These are phyloP conservation scores for Herpetospermum pedunculosum DNA, from an alignment of 306 rosid species.

Conservation along the genomic window DNA sequence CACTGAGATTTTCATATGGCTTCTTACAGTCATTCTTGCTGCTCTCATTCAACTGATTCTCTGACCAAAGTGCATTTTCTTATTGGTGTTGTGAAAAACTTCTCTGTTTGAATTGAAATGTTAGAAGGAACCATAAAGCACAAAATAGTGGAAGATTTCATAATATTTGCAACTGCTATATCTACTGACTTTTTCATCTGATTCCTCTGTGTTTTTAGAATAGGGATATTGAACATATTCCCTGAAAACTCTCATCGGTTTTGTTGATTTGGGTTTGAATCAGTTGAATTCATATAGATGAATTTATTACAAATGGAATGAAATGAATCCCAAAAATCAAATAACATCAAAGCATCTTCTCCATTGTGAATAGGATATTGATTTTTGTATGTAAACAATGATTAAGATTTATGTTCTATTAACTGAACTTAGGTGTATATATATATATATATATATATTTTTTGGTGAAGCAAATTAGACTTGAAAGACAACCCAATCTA, in stretches of 20 bases:
- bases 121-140: background rate
- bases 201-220: background rate
- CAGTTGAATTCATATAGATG: background rate
- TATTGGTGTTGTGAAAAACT: background rate
- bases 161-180: background rate
- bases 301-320: background rate
- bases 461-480: background rate
- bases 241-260: background rate
- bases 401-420: background rate
- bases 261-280: background rate
- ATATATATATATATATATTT: background rate
- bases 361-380: background rate
- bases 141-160: slow-evolving; percentile 1
- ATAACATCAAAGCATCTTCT: background rate
- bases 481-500: background rate
- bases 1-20: background rate
- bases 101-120: background rate
- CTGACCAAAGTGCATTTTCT: background rate
- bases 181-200: background rate
- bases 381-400: background rate
- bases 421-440: background rate
- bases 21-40: no score
- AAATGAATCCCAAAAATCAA: background rate
- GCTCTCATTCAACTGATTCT: background rate
- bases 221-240: background rate